These are phyloP conservation scores for Penicillium psychrosexuale DNA, from an alignment of 2,329 filamentous ascomycete genomes.

Conservation along the genomic window DNA sequence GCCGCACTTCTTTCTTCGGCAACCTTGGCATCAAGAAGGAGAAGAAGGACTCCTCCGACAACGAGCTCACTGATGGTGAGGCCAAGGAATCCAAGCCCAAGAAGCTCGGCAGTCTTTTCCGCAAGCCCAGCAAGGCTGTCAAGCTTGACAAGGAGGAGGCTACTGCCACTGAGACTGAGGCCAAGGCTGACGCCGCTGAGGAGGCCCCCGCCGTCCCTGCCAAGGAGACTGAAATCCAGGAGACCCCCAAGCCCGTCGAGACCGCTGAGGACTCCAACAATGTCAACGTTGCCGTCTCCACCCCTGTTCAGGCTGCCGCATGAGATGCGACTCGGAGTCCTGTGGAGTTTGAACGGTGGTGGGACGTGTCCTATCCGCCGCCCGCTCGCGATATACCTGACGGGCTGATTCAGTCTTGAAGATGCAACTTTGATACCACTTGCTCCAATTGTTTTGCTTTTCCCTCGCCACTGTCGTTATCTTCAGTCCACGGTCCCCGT, in stretches of 20 bases:
- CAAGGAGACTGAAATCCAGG: conserved; percentile 25
- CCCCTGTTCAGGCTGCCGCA: conserved; percentile 44
- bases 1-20: conserved; percentile 54
- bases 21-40: conserved; percentile 53
- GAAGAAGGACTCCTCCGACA: conserved; percentile 51
- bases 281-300: conserved; percentile 32
- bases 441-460: conserved; percentile 20
- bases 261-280: conserved; percentile 34
- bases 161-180: conserved; percentile 31
- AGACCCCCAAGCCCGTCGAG: conserved; percentile 26
- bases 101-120: conserved; percentile 49
- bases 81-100: conserved; percentile 41
- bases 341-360: conserved; percentile 44
- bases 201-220: conserved; percentile 22
- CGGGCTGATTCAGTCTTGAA: conserved; percentile 18
- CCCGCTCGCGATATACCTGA: conserved; percentile 22
- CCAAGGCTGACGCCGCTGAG: conserved; percentile 33
- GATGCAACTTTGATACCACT: conserved; percentile 23
- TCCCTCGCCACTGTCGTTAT: conserved; percentile 31
- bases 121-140: conserved; percentile 49
- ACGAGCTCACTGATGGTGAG: conserved; percentile 47
- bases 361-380: conserved; percentile 35
- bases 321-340: conserved; percentile 36
- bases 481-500: conserved; percentile 3
- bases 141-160: conserved; percentile 43